Evolutionary conservation across 2,329 filamentous ascomycete genomes (phyloP).

Genomic region (Colletotrichum zoysiae): DNA sequence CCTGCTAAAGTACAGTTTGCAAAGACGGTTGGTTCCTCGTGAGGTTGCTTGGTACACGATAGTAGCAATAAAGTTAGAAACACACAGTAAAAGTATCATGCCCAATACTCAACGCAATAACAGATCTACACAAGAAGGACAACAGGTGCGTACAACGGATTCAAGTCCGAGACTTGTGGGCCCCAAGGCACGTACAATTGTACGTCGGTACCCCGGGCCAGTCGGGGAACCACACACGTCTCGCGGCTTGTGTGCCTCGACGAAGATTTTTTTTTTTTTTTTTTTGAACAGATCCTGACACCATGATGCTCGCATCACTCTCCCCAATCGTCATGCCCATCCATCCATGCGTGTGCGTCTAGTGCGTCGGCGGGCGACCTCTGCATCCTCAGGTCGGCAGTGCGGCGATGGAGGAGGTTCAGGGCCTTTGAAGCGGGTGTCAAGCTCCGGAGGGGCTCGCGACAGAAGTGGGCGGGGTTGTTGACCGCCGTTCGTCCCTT

Average conservation of each 20-base stretch:
- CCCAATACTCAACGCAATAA: no score
- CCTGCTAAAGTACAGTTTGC: background rate
- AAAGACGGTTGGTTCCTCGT: no score
- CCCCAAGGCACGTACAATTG: no score
- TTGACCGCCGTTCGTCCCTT: background rate
- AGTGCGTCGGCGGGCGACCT: background rate
- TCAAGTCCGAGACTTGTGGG: background rate
- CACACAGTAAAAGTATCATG: no score
- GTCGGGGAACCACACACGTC: no score
- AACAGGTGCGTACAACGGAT: background rate
- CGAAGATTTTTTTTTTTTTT: background rate
- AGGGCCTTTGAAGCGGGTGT: background rate
- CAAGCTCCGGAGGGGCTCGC: background rate
- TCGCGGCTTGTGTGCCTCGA: background rate
- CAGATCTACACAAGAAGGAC: background rate
- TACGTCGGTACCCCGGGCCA: background rate
- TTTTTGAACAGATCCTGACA: background rate
- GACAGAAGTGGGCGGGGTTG: background rate
- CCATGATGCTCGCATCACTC: background rate
- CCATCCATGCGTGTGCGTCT: background rate
- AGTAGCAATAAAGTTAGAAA: no score
- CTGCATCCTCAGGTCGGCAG: background rate
- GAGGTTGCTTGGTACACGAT: no score
- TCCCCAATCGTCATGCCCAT: no score
- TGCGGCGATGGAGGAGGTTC: background rate